Conservation (phyloP, 495 filamentous ascomycete species). For the Trichoderma parareesei region DNA sequence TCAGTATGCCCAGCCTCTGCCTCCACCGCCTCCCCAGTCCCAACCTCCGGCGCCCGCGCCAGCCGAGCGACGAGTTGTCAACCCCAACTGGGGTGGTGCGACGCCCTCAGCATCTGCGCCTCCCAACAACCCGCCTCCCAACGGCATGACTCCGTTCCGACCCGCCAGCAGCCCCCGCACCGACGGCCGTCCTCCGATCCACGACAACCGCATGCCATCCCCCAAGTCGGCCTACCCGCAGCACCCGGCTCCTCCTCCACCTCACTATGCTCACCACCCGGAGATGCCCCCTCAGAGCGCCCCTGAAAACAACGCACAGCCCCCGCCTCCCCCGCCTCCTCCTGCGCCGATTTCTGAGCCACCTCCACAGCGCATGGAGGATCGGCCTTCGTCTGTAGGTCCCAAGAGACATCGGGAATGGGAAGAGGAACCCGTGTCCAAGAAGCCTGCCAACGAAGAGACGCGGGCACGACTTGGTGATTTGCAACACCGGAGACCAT, state of each 20-base stretch:
- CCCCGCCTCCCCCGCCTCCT: conserved; percentile 62
- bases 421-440: conserved; percentile 72
- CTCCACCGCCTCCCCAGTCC: conserved; percentile 37
- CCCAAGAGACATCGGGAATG: conserved; percentile 85
- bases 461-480: conserved; percentile 79
- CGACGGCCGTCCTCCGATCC: conserved; percentile 70
- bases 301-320: conserved; percentile 68
- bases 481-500: conserved; percentile 66
- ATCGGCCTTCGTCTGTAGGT: conserved; percentile 69
- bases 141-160: conserved; percentile 56
- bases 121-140: conserved; percentile 37
- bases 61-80: conserved; percentile 46
- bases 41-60: conserved; percentile 11
- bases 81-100: conserved; percentile 60
- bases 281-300: conserved; percentile 50
- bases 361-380: conserved; percentile 46
- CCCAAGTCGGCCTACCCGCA: conserved; percentile 76
- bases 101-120: conserved; percentile 44
- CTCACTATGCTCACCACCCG: conserved; percentile 56
- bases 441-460: conserved; percentile 86
- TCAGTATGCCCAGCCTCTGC: conserved; percentile 27
- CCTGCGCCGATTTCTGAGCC: conserved; percentile 68
- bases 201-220: conserved; percentile 78
- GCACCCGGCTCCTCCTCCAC: conserved; percentile 47
- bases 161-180: conserved; percentile 58